Conservation (phyloP, 257 asterid genomes). For the Solanum sitiens region DNA sequence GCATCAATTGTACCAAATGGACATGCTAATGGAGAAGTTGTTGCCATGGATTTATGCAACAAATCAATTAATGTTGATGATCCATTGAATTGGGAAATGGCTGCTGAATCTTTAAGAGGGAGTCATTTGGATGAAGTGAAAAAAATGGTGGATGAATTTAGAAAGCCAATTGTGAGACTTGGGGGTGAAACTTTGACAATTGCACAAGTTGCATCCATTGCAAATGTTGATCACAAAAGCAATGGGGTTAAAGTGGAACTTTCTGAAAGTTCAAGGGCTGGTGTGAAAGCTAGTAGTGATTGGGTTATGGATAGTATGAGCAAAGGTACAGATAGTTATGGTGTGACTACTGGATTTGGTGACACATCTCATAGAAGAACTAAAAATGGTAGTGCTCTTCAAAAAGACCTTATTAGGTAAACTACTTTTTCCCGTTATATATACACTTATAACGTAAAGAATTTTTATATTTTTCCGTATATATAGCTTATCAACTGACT, state of each 20-base stretch:
- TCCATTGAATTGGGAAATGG: not conserved
- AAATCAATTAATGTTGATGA: not conserved
- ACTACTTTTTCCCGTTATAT: not conserved
- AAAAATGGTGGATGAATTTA: not conserved
- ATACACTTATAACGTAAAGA: too few relatives aligned
- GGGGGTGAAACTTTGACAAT: not conserved
- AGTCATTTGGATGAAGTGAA: not conserved
- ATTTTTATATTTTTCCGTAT: too few relatives aligned
- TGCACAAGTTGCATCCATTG: not conserved
- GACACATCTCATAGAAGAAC: not conserved
- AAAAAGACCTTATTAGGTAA: not conserved
- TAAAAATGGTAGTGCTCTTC: not conserved
- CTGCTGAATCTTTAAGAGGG: not conserved
- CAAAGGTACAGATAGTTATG: not conserved
- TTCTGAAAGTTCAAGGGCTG: not conserved
- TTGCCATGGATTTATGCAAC: not conserved
- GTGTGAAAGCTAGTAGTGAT: not conserved
- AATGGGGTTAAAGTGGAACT: not conserved
- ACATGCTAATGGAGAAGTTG: too few relatives aligned
- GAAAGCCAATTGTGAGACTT: not conserved
- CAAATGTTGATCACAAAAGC: not conserved
- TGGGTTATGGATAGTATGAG: not conserved
- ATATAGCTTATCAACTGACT: not conserved
- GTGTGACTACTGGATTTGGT: not conserved
- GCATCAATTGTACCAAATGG: too few relatives aligned